Evolutionary conservation across 495 filamentous ascomycete genomes (phyloP).

Genomic region (Xeromyces bisporus): DNA sequence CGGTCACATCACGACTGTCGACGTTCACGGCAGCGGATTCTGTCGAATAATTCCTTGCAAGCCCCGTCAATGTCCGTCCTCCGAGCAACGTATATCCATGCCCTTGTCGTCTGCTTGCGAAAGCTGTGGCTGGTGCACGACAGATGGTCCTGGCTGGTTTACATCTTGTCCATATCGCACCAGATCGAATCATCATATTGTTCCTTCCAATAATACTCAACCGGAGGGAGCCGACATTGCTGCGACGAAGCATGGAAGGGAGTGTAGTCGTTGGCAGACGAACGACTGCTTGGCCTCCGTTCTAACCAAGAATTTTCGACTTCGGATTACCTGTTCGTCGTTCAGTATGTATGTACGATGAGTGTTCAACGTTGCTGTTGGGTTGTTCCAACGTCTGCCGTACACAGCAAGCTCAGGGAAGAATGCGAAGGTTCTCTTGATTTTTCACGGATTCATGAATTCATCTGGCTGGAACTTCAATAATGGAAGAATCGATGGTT

Average conservation of each 20-base stretch:
- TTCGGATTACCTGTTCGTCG: too few relatives aligned
- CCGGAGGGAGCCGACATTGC: constrained; percentile 8
- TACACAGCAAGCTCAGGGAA: too few relatives aligned
- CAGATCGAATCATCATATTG: background rate
- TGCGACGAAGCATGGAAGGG: constrained; percentile 14
- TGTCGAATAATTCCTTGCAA: background rate
- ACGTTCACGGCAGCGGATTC: background rate
- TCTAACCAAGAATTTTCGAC: too few relatives aligned
- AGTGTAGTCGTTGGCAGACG: too few relatives aligned
- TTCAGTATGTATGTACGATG: too few relatives aligned
- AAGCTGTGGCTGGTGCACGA: background rate
- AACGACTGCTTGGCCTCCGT: too few relatives aligned
- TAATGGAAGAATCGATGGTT: too few relatives aligned
- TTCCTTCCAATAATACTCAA: constrained; percentile 2
- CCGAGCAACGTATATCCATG: background rate
- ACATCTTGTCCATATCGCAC: background rate
- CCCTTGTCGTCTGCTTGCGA: background rate
- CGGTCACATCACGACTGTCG: background rate
- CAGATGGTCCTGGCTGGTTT: background rate
- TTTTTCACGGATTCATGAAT: too few relatives aligned
- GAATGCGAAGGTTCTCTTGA: too few relatives aligned
- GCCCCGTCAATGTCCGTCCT: background rate
- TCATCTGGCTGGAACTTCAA: too few relatives aligned
- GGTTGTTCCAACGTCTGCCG: too few relatives aligned
- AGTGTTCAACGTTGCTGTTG: too few relatives aligned